Evolutionary conservation across 2,329 filamentous ascomycete genomes (phyloP).

Genomic region (Beauveria bassiana): DNA sequence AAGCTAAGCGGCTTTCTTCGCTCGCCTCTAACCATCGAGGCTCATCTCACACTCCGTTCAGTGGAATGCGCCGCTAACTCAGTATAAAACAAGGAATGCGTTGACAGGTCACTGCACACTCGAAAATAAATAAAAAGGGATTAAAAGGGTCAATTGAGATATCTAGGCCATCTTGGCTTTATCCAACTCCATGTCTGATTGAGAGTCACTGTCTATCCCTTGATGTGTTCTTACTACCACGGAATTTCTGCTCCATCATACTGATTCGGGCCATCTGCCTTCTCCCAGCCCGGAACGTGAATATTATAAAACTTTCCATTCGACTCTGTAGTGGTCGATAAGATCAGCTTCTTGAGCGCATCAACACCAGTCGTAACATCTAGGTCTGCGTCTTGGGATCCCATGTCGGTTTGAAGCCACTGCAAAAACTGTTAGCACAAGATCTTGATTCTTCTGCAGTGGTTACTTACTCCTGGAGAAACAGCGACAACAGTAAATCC

Average conservation of each 20-base stretch:
- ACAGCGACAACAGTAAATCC: conserved; percentile 30
- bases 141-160: too few species aligned
- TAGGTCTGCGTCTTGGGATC: conserved; percentile 31
- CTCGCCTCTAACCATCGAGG: too few species aligned
- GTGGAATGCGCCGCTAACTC: too few species aligned
- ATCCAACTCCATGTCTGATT: too few species aligned
- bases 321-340: background rate
- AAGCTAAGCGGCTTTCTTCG: too few species aligned
- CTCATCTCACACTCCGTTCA: too few species aligned
- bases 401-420: conserved; percentile 39
- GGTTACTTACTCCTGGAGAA: background rate
- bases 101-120: too few species aligned
- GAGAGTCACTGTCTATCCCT: too few species aligned
- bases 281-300: conserved; percentile 7
- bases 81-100: too few species aligned
- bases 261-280: background rate
- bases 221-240: background rate
- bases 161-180: too few species aligned
- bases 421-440: conserved; percentile 14
- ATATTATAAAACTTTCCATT: conserved; percentile 12
- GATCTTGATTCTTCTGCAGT: background rate
- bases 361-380: conserved; percentile 29
- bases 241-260: conserved; percentile 8
- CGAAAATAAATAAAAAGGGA: too few species aligned
- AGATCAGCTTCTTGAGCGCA: conserved; percentile 3